These are phyloP conservation scores for Colletotrichum chrysophilum DNA, from an alignment of 2,329 filamentous ascomycete genomes.

Conservation along the genomic window DNA sequence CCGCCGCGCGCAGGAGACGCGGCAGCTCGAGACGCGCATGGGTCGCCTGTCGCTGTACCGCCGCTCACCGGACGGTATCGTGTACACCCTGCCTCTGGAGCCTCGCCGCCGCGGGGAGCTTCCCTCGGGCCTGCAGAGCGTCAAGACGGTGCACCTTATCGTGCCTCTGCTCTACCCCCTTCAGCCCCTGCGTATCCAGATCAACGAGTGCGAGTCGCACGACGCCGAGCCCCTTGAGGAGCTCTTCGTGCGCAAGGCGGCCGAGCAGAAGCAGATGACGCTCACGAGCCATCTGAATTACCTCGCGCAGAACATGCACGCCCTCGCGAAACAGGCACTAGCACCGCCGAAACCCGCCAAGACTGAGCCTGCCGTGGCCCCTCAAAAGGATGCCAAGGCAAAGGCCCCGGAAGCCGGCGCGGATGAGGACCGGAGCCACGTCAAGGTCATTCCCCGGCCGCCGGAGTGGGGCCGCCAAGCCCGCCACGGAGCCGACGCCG, in stretches of 20 bases:
- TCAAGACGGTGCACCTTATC: constrained; percentile 70
- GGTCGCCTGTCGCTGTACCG: constrained; percentile 70
- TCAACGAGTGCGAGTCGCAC: constrained; percentile 66
- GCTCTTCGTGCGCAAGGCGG: constrained; percentile 65
- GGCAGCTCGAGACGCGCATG: constrained; percentile 78
- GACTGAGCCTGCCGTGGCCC: constrained; percentile 18
- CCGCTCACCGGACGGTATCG: constrained; percentile 71
- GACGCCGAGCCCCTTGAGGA: constrained; percentile 69
- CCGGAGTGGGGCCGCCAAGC: constrained; percentile 75
- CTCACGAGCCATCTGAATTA: constrained; percentile 80
- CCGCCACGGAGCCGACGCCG: constrained; percentile 44
- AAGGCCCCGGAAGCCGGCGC: constrained; percentile 22
- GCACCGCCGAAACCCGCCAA: constrained; percentile 20
- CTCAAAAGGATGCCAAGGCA: constrained; percentile 23
- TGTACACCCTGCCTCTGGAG: constrained; percentile 74
- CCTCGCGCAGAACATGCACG: constrained; percentile 72
- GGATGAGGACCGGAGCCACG: constrained; percentile 62
- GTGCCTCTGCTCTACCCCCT: constrained; percentile 77
- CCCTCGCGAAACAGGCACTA: constrained; percentile 63
- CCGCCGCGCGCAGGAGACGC: constrained; percentile 68
- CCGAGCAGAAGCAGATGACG: constrained; percentile 62
- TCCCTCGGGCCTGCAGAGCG: constrained; percentile 61
- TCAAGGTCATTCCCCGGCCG: constrained; percentile 76
- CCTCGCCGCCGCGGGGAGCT: constrained; percentile 66
- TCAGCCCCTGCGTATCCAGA: constrained; percentile 67